A percentile compares a stretch with the other conserved stretches of the same genome.
phyloP scores from a whole-genome alignment of 1,139 yeast genomes.

The Diutina pseudorugosa region DNA sequence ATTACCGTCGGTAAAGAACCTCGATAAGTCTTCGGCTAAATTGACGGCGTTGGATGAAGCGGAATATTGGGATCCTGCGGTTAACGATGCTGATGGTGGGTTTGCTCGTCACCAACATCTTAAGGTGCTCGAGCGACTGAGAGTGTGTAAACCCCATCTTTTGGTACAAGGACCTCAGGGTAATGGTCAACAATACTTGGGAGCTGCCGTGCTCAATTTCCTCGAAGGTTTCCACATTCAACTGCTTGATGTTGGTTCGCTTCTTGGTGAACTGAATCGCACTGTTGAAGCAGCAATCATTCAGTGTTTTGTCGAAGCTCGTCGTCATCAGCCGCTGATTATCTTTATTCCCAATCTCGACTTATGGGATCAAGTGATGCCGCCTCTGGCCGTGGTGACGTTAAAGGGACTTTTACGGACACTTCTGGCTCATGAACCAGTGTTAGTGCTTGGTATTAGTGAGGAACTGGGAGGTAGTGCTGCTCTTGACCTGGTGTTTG shows the following conservation, averaged over 20 bases:
- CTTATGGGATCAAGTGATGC: constrained; percentile 59
- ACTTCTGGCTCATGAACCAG: constrained; percentile 58
- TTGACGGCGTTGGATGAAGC: constrained; percentile 63
- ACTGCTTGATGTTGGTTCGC: constrained; percentile 65
- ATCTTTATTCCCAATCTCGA: constrained; percentile 77
- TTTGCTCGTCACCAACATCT: constrained; percentile 55
- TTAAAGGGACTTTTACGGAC: constrained; percentile 58
- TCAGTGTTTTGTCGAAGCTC: constrained; percentile 78
- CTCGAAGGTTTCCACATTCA: constrained; percentile 90
- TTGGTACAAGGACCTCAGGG: constrained; percentile 69
- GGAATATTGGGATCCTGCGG: constrained; percentile 46
- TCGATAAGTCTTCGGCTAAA: constrained; percentile 21
- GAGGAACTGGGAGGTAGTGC: constrained; percentile 23
- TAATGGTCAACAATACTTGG: constrained; percentile 78
- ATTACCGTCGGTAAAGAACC: constrained; percentile 40
- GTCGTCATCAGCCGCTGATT: constrained; percentile 83
- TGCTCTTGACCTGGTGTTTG: constrained; percentile 39
- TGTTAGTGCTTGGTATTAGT: constrained; percentile 68
- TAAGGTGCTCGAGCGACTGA: constrained; percentile 44
- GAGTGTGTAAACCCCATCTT: constrained; percentile 76
- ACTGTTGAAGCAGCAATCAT: constrained; percentile 80
- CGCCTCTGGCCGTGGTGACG: constrained; percentile 61
- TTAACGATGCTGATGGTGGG: constrained; percentile 50
- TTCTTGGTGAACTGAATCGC: constrained; percentile 71
- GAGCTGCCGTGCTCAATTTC: constrained; percentile 69